Conservation (phyloP, 1,284 basidiomycete species). For the Gymnopus androsaceus region DNA sequence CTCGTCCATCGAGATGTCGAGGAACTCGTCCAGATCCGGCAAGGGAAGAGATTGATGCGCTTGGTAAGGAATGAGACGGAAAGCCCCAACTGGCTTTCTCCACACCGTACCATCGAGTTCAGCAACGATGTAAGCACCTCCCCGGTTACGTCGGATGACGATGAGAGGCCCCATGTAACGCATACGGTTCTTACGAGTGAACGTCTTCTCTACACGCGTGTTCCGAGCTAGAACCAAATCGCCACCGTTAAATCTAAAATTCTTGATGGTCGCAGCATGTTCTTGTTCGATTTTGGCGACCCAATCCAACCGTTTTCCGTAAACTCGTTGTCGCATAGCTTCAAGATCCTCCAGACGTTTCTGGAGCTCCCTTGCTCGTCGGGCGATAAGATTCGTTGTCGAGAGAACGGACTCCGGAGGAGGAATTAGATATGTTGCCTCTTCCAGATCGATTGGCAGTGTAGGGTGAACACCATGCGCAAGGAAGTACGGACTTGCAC, state of each 20-base stretch:
- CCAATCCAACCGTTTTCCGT: neutral
- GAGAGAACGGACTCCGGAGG: neutral
- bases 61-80: no score
- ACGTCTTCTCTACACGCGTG: conserved; percentile 19
- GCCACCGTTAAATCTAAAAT: conserved; percentile 21
- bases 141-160: no score
- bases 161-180: conserved; percentile 27
- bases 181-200: conserved; percentile 17
- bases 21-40: no score
- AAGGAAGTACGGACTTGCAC: no score
- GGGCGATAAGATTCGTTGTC: conserved; percentile 4
- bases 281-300: neutral
- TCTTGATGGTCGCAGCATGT: neutral
- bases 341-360: conserved; percentile 6
- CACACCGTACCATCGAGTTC: no score
- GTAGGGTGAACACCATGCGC: conserved; percentile 22
- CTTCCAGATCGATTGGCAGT: conserved; percentile 24
- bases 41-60: no score
- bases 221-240: conserved; percentile 23
- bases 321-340: conserved; percentile 8
- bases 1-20: no score
- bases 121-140: no score
- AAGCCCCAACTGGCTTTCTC: no score
- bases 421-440: conserved; percentile 14
- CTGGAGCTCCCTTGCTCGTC: conserved; percentile 6